A percentile compares a stretch with the other conserved stretches of the same genome.
These are phyloP conservation scores for Heliamphora pulchella DNA, from an alignment of 179 eudicot species.

Conservation along the genomic window DNA sequence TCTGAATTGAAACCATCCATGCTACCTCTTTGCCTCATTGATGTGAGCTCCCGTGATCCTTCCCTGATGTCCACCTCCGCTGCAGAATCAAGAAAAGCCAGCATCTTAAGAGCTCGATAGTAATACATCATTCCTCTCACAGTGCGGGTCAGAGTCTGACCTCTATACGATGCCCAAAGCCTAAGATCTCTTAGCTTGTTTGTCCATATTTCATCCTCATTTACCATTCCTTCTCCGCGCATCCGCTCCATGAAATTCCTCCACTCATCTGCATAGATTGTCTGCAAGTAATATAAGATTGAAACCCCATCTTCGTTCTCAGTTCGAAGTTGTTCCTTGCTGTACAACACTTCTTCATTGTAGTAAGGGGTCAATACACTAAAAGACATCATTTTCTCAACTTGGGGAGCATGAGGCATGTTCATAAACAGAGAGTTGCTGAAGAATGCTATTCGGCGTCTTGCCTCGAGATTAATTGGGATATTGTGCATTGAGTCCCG, in stretches of 20 bases:
- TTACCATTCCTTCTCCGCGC: slow-evolving; percentile 67
- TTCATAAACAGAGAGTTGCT: slow-evolving; percentile 95
- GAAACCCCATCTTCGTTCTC: slow-evolving; percentile 90
- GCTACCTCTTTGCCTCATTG: slow-evolving; percentile 29
- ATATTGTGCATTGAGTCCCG: slow-evolving; percentile 78
- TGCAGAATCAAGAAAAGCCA: slow-evolving; percentile 83
- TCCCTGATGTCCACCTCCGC: slow-evolving; percentile 69
- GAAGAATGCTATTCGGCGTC: slow-evolving; percentile 79
- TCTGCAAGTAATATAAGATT: slow-evolving; percentile 85
- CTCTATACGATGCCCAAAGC: slow-evolving; percentile 96
- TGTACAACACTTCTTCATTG: slow-evolving; percentile 75
- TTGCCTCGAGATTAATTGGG: slow-evolving; percentile 70
- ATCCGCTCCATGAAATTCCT: slow-evolving; percentile 75
- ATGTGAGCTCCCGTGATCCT: slow-evolving; percentile 50
- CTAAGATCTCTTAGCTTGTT: slow-evolving; percentile 65
- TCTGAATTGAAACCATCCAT: slow-evolving; percentile 28
- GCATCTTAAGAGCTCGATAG: slow-evolving; percentile 83
- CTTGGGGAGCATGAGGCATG: slow-evolving; percentile 93
- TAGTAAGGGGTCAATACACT: slow-evolving; percentile 95
- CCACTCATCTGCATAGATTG: slow-evolving; percentile 93
- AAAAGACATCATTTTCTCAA: slow-evolving; percentile 92
- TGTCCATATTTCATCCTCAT: slow-evolving; percentile 60
- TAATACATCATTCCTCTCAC: slow-evolving; percentile 99
- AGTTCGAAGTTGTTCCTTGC: slow-evolving; percentile 53
- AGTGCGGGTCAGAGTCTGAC: slow-evolving; percentile 94